A percentile compares a stretch with the other conserved stretches of the same genome.
phyloP scores from a whole-genome alignment of 2,329 filamentous ascomycete species.

The Penicillium brasilianum region DNA sequence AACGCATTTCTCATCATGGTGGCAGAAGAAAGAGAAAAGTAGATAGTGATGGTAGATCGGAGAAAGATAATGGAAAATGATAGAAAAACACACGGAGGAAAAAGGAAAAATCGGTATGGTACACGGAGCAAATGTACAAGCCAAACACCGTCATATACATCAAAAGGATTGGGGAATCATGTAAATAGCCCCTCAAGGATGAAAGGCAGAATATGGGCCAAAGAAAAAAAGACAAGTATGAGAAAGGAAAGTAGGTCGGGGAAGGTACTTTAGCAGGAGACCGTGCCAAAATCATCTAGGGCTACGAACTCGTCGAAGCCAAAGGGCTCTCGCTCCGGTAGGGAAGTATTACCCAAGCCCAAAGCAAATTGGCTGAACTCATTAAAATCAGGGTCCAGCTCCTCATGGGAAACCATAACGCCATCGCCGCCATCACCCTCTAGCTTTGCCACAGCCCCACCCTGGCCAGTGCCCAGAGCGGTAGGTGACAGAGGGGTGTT shows the following conservation, averaged over 20 bases:
- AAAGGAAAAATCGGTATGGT: slow-evolving; percentile 34
- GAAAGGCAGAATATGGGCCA: slow-evolving; percentile 28
- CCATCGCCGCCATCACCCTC: slow-evolving; percentile 31
- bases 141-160: slow-evolving; percentile 23
- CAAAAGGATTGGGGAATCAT: slow-evolving; percentile 1
- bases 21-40: background rate
- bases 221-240: slow-evolving; percentile 12
- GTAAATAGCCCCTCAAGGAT: slow-evolving; percentile 10
- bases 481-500: slow-evolving; percentile 38
- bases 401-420: slow-evolving; percentile 35
- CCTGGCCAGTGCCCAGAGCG: slow-evolving; percentile 16
- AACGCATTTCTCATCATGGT: background rate
- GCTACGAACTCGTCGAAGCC: slow-evolving; percentile 41
- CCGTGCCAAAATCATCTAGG: slow-evolving; percentile 39
- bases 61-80: slow-evolving; percentile 15
- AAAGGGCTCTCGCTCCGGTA: slow-evolving; percentile 34
- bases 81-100: slow-evolving; percentile 25
- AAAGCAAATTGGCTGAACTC: slow-evolving; percentile 43
- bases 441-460: slow-evolving; percentile 17
- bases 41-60: background rate
- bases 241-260: slow-evolving; percentile 29
- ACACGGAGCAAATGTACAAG: slow-evolving; percentile 28
- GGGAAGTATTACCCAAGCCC: slow-evolving; percentile 31
- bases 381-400: slow-evolving; percentile 38
- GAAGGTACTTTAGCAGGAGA: slow-evolving; percentile 27